These are phyloP conservation scores for Xylariaceae sp. DNA, from an alignment of 2,329 filamentous ascomycete genomes.

Conservation along the genomic window DNA sequence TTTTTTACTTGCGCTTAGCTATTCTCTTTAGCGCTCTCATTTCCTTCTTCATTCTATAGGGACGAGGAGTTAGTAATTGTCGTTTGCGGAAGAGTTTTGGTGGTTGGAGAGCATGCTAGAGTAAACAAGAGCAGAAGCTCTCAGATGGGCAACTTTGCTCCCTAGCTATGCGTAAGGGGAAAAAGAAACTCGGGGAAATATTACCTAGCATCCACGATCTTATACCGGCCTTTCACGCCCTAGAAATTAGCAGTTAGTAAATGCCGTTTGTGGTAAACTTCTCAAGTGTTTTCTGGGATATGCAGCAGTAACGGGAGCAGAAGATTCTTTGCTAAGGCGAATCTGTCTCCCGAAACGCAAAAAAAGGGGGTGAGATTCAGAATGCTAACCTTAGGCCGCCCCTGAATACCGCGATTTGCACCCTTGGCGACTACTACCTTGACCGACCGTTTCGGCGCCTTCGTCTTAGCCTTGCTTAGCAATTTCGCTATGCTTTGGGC, in stretches of 20 bases:
- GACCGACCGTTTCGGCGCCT: conserved; percentile 75
- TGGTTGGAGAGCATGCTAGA: no score
- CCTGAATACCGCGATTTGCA: conserved; percentile 82
- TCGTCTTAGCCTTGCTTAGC: conserved; percentile 85
- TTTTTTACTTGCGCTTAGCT: conserved; percentile 30
- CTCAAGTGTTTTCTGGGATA: not conserved
- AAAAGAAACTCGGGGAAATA: not conserved
- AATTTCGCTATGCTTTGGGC: conserved; percentile 81
- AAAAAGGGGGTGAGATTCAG: not conserved
- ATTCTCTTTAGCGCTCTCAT: conserved; percentile 36
- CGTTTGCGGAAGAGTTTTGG: not conserved
- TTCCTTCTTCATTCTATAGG: conserved; percentile 36
- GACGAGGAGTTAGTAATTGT: conserved; percentile 2
- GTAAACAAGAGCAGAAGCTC: not conserved
- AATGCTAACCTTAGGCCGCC: conserved; percentile 71
- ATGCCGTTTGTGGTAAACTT: not conserved
- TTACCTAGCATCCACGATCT: conserved; percentile 33
- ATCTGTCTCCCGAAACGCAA: not conserved
- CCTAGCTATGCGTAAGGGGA: not conserved
- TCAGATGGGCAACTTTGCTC: not conserved
- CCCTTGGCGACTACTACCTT: conserved; percentile 90
- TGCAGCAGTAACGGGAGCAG: not conserved
- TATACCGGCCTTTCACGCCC: conserved; percentile 31
- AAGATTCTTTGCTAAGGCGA: not conserved
- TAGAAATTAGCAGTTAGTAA: conserved; percentile 12